phyloP scores from a whole-genome alignment of 176 grass and related monocot genomes.

The Ensete ventricosum region DNA sequence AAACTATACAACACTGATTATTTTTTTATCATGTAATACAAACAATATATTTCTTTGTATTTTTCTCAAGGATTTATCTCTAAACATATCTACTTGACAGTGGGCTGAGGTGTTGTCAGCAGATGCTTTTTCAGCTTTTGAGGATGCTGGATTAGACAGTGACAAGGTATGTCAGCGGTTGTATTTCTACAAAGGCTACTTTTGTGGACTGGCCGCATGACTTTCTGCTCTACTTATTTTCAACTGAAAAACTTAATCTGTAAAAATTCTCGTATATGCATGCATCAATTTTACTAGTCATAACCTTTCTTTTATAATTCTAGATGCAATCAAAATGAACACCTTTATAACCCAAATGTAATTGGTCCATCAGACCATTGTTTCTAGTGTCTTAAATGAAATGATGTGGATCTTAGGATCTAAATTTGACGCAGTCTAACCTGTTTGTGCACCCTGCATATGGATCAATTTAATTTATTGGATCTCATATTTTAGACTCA shows the following conservation, averaged over 20 bases:
- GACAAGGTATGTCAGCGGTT: conserved; percentile 43
- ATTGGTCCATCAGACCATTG: no score
- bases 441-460: no score
- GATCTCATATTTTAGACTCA: no score
- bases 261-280: background rate
- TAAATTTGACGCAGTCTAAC: no score
- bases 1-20: background rate
- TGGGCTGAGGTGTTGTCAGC: conserved; percentile 96
- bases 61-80: background rate
- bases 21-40: background rate
- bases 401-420: no score
- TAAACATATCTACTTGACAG: conserved; percentile 22
- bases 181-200: background rate
- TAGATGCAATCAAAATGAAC: background rate
- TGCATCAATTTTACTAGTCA: background rate
- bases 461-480: no score
- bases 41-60: background rate
- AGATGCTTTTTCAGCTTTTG: conserved; percentile 97
- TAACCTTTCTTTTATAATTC: background rate
- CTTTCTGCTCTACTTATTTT: background rate
- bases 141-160: conserved; percentile 85
- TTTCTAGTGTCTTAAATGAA: no score
- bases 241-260: background rate
- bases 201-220: no score
- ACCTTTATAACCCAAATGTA: no score